phyloP scores from a whole-genome alignment of 2,329 filamentous ascomycete genomes.

The Arthrobotrys iridis region DNA sequence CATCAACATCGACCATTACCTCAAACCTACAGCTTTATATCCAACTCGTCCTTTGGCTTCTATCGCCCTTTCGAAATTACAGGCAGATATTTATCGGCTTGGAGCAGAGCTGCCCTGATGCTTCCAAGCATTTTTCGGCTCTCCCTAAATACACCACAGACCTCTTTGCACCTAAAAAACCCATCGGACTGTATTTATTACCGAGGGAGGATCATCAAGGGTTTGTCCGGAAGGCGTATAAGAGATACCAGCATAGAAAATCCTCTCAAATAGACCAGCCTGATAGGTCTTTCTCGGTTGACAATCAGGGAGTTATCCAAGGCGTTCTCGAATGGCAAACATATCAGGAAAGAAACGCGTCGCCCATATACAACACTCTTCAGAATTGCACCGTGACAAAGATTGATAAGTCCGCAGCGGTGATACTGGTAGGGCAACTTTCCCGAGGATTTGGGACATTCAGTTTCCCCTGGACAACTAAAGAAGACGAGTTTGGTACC shows the following conservation, averaged over 20 bases:
- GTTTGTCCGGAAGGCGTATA: slow-evolving; percentile 12
- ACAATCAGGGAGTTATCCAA: not conserved
- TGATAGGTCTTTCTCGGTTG: not conserved
- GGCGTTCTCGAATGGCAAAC: not conserved
- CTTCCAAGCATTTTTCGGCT: slow-evolving; percentile 5
- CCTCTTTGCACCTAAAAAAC: not conserved
- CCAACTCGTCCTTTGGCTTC: slow-evolving; percentile 22
- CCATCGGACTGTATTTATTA: not conserved
- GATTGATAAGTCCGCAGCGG: not conserved
- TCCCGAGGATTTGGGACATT: not conserved
- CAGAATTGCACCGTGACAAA: slow-evolving; percentile 8
- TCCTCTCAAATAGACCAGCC: not conserved
- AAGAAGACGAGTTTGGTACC: not conserved
- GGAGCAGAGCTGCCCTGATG: slow-evolving; percentile 13
- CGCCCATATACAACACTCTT: not conserved
- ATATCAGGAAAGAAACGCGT: not conserved
- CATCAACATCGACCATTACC: not conserved
- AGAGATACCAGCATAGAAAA: slow-evolving; percentile 17
- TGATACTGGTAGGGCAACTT: not conserved
- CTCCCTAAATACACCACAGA: not conserved
- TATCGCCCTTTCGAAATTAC: not conserved
- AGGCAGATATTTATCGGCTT: slow-evolving; percentile 1
- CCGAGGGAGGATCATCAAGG: not conserved
- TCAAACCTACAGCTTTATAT: not conserved
- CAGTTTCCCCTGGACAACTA: slow-evolving; percentile 5